Evolutionary conservation across 164 flowering plant genomes (phyloP).

Genomic region (Nymphaea colorata): DNA sequence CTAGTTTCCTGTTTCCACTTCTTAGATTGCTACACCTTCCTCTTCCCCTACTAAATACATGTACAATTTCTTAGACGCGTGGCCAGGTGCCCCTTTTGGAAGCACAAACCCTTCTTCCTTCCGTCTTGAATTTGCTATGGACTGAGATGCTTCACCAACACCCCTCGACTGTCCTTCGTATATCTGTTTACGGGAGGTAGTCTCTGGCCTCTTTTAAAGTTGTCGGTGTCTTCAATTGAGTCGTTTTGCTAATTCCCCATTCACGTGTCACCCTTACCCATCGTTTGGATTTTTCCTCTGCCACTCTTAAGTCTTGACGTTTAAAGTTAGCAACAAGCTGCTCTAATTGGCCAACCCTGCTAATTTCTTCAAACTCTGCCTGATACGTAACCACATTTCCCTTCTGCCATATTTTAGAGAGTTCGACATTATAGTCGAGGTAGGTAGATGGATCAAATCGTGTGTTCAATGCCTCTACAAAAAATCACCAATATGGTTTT

Average conservation of each 20-base stretch:
- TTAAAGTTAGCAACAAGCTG: not conserved
- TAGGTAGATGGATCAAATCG: conserved; percentile 1
- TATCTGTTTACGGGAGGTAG: no score
- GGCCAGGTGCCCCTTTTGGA: not conserved
- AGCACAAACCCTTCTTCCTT: not conserved
- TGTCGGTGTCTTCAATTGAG: not conserved
- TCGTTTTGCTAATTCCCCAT: not conserved
- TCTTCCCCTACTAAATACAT: not conserved
- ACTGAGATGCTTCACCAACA: not conserved
- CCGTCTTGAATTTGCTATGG: not conserved
- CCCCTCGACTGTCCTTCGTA: not conserved
- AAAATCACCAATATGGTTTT: not conserved
- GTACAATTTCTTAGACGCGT: conserved; percentile 3
- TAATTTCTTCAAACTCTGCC: not conserved
- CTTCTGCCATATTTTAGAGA: not conserved
- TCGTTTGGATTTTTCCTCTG: not conserved
- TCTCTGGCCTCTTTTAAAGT: not conserved
- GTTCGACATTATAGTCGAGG: not conserved
- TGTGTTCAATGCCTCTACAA: not conserved
- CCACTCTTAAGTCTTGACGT: not conserved
- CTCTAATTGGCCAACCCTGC: not conserved
- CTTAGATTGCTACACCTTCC: not conserved
- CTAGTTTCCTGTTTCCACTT: not conserved
- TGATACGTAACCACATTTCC: not conserved
- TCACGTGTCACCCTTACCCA: no score